Evolutionary conservation across 257 asterid species (phyloP), one percentile per base, ranked within the genome.

Genomic region (Apocynum venetum): DNA sequence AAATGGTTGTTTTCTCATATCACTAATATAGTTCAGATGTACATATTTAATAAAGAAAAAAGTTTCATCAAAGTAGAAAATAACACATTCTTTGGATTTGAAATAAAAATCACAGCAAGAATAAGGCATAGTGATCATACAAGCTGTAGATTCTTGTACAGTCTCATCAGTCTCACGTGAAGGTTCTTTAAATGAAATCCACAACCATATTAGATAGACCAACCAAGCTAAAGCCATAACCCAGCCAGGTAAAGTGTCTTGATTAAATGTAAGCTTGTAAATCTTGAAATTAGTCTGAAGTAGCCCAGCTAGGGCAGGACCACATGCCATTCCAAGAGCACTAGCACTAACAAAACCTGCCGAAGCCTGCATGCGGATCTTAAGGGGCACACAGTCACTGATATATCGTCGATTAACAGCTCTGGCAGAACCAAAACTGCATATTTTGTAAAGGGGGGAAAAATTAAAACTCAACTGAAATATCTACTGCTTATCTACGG

Each of bases 311-410:
- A 96, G 87, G 80, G 99, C 99, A 36, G 99, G 99, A 25, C 98
- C 99, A 87, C 97, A 90, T 52, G 99, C 99, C 99, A 96, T 96
- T 85, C 99, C 99, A 78, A 96, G 90, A 78, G 99, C 99, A 82
- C 98, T 93, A 52, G 98, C 99, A 86, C 99, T 96, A 83, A 96
- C 99, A 77, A 96, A 96, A 77, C 92, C 99, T 47, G 99, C 99
- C 31, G 99, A 96, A 57, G 99, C 98, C 82, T 93, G 93, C 99
- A 96, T 88, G 44, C 98, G 92, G 81, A 85, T 86, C 82, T 87
- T 96, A 71, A 91, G 93, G 41, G 99, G 99, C 77, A 96, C 99
- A 53, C 99, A 91, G 82, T 93, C 99, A 61, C 98, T 96, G 80
- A 96, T 93, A 83, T 96, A 93, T 70, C 98, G 94, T 64, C 98